These are phyloP conservation scores for Cyberlindnera veronae DNA, from an alignment of 805 yeast genomes.

Conservation along the genomic window DNA sequence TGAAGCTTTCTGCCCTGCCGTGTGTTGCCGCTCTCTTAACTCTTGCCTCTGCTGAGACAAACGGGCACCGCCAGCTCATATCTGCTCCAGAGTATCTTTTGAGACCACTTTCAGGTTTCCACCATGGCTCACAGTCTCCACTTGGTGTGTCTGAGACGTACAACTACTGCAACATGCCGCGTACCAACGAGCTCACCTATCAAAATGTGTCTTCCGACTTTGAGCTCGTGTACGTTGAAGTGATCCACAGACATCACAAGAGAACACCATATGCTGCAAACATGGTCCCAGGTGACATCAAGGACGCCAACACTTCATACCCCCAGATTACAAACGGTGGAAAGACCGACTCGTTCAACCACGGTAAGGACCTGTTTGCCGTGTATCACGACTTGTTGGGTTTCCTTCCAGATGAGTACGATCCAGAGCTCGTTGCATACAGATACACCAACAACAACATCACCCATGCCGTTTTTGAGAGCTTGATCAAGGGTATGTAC, in stretches of 20 bases:
- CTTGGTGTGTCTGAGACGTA: conserved; percentile 31
- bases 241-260: conserved; percentile 43
- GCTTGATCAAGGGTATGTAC: conserved; percentile 36
- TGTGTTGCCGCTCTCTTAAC: not conserved
- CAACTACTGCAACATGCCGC: conserved; percentile 46
- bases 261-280: conserved; percentile 39
- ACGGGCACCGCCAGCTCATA: conserved; percentile 16
- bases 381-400: conserved; percentile 36
- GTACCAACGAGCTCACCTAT: conserved; percentile 30
- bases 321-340: conserved; percentile 41
- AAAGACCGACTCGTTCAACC: conserved; percentile 35
- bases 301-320: conserved; percentile 28
- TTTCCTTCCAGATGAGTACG: conserved; percentile 34
- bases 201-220: conserved; percentile 29
- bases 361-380: conserved; percentile 36
- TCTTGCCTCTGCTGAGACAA: conserved; percentile 5
- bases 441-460: conserved; percentile 38
- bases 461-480: conserved; percentile 39
- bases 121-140: conserved; percentile 22
- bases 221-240: conserved; percentile 35
- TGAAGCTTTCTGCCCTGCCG: conserved; percentile 6
- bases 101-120: conserved; percentile 22
- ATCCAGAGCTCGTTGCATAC: conserved; percentile 28
- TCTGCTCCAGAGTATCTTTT: conserved; percentile 18
- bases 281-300: conserved; percentile 32